Evolutionary conservation across 1,284 basidiomycete species (phyloP).

Genomic region (Schizopora paradoxa): DNA sequence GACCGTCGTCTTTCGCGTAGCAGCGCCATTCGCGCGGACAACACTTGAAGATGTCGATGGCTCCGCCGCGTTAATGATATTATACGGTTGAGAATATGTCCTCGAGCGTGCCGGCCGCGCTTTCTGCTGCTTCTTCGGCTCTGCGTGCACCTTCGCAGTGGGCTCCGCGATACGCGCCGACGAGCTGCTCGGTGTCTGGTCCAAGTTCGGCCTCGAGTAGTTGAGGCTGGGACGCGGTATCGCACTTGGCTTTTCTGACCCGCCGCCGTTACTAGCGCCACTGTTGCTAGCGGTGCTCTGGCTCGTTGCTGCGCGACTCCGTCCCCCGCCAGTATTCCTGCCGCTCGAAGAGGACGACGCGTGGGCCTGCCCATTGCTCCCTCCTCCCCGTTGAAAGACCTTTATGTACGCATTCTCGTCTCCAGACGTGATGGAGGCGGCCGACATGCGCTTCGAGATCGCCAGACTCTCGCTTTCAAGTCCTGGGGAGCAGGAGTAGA

Average conservation of each 20-base stretch:
- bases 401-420: constrained; percentile 30
- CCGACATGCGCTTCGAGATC: constrained; percentile 66
- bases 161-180: constrained; percentile 13
- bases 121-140: constrained; percentile 16
- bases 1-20: constrained; percentile 21
- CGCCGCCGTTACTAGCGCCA: constrained; percentile 23
- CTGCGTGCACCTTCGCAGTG: constrained; percentile 10
- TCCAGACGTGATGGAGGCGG: constrained; percentile 55
- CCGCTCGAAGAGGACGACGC: neutral
- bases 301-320: constrained; percentile 20
- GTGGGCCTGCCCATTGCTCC: neutral
- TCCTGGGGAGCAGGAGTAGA: constrained; percentile 37
- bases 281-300: constrained; percentile 22
- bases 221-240: constrained; percentile 45
- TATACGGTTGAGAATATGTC: constrained; percentile 59
- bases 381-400: too few relatives aligned
- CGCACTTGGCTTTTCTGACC: constrained; percentile 35
- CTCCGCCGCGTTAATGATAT: constrained; percentile 26
- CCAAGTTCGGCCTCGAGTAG: constrained; percentile 19
- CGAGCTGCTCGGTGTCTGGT: constrained; percentile 2
- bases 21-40: constrained; percentile 20
- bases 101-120: constrained; percentile 33
- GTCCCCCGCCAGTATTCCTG: constrained; percentile 3
- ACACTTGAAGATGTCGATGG: neutral
- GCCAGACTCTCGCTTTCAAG: constrained; percentile 68